phyloP scores from a whole-genome alignment of 768 basidiomycete genomes.

The Lyophyllum semitale region DNA sequence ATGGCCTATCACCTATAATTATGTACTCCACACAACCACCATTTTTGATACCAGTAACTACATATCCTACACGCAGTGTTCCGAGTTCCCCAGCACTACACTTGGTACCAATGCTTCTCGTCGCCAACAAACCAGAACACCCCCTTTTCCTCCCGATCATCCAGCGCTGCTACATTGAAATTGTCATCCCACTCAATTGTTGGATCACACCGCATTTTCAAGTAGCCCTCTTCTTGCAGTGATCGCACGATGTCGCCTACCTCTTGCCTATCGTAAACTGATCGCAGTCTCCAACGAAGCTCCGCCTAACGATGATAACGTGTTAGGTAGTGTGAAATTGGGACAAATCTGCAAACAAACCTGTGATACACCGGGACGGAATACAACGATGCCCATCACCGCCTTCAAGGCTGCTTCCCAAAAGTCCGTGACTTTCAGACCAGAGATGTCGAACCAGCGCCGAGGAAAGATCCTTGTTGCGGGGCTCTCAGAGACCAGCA shows the following conservation, averaged over 20 bases:
- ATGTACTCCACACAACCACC: constrained; percentile 15
- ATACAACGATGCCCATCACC: constrained; percentile 63
- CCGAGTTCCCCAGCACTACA: constrained; percentile 30
- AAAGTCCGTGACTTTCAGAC: constrained; percentile 54
- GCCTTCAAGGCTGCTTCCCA: constrained; percentile 78
- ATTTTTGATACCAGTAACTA: background rate
- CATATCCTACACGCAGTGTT: constrained; percentile 8
- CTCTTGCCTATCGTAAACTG: constrained; percentile 78
- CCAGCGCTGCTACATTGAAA: constrained; percentile 34
- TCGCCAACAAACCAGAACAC: constrained; percentile 61
- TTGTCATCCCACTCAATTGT: constrained; percentile 19
- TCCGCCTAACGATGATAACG: constrained; percentile 48
- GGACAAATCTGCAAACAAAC: constrained; percentile 36
- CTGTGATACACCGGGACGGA: constrained; percentile 75
- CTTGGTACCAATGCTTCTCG: constrained; percentile 67
- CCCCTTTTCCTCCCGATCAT: constrained; percentile 52
- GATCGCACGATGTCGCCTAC: constrained; percentile 60
- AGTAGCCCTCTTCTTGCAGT: constrained; percentile 52
- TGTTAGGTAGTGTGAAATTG: background rate
- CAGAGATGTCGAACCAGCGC: constrained; percentile 78
- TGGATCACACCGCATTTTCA: constrained; percentile 35
- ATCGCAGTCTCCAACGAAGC: constrained; percentile 68
- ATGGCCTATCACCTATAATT: no score
- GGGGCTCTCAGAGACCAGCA: constrained; percentile 48
- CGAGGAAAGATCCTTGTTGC: constrained; percentile 58